Conservation (phyloP, 345 rosid species). For the Salix viminalis region DNA sequence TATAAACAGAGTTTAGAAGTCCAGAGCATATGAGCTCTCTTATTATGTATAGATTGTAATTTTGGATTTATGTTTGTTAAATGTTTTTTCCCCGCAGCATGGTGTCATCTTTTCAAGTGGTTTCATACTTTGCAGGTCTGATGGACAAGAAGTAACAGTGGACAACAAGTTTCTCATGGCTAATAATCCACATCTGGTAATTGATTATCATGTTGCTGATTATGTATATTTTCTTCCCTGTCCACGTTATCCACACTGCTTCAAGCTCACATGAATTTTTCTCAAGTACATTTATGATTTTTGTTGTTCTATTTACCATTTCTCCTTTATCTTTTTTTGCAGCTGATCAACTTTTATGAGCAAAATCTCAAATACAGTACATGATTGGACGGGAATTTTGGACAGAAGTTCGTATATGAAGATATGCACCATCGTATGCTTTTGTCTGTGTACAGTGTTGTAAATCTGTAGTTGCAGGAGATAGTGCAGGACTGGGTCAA, state of each 20-base stretch:
- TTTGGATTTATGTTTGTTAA: not conserved
- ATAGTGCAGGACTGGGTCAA: conserved; percentile 4
- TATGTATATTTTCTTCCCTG: not conserved
- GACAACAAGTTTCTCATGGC: conserved; percentile 83
- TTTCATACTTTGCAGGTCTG: conserved; percentile 48
- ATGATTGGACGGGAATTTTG: not conserved
- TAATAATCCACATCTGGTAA: conserved; percentile 85
- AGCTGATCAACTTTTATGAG: conserved; percentile 91
- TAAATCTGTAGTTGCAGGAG: conserved; percentile 21
- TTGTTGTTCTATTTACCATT: not conserved
- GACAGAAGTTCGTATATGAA: not conserved
- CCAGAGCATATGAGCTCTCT: not conserved
- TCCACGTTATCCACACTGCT: not conserved
- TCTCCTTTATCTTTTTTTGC: conserved; percentile 9
- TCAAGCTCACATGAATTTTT: not conserved
- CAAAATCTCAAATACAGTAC: conserved; percentile 75
- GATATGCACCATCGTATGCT: conserved; percentile 3
- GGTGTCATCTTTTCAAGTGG: not conserved
- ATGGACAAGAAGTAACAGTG: conserved; percentile 82
- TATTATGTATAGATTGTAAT: not conserved
- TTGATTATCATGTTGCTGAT: not conserved
- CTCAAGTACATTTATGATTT: not conserved
- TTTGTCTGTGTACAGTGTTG: conserved; percentile 20
- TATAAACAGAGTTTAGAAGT: not conserved
- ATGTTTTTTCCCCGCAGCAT: not conserved